Conservation (phyloP, 164 flowering plant genomes). For the Dillenia turbinata region DNA sequence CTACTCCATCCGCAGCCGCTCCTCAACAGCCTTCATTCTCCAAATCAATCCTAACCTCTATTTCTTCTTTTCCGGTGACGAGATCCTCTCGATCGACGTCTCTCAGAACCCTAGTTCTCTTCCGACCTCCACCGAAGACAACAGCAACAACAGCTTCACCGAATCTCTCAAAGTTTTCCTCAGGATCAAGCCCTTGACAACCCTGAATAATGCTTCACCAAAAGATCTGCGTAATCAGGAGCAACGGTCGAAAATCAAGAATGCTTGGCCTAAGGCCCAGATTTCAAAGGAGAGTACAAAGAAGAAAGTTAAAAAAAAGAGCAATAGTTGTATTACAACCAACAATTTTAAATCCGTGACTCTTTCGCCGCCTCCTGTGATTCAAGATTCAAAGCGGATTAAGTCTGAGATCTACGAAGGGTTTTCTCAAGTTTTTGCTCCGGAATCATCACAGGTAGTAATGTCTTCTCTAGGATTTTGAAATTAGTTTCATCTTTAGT, state of each 20-base stretch:
- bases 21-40: conserved; percentile 6
- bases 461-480: not conserved
- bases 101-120: conserved; percentile 12
- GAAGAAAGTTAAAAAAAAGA: conserved; percentile 11
- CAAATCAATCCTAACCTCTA: conserved; percentile 5
- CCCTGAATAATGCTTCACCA: conserved; percentile 6
- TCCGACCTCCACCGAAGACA: not conserved
- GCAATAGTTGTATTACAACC: conserved; percentile 35
- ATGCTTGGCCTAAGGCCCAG: conserved; percentile 30
- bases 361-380: conserved; percentile 37
- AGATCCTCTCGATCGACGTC: conserved; percentile 31
- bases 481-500: not conserved
- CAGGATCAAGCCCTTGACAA: conserved; percentile 43
- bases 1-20: conserved; percentile 35
- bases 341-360: conserved; percentile 53
- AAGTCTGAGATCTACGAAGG: conserved; percentile 76
- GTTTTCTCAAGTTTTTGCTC: conserved; percentile 60
- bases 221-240: conserved; percentile 3
- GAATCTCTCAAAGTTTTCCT: conserved; percentile 56
- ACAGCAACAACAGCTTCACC: not conserved
- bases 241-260: not conserved
- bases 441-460: conserved; percentile 67
- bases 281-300: conserved; percentile 19
- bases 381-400: conserved; percentile 46
- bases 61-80: conserved; percentile 42